Conservation (phyloP, 257 asterid genomes). For the Przewalskia tangutica region DNA sequence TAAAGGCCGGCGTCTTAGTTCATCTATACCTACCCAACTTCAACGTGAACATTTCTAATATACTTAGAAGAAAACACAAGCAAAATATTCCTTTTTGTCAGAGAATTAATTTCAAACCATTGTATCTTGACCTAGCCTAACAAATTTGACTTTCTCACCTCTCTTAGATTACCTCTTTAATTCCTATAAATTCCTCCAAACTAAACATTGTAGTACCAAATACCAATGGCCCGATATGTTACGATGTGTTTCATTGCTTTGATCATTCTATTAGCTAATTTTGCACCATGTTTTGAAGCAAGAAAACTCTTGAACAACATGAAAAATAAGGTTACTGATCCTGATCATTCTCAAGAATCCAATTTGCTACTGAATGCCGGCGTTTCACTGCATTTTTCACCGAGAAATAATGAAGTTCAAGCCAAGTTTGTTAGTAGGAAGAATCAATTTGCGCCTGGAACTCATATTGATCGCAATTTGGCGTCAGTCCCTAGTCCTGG, state of each 20-base stretch:
- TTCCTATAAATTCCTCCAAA: background rate
- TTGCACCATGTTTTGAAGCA: background rate
- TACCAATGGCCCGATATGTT: background rate
- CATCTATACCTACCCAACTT: background rate
- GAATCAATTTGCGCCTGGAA: background rate
- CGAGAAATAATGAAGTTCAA: background rate
- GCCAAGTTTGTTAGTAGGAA: background rate
- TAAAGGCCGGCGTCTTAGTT: background rate
- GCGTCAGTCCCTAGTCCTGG: conserved; percentile 12
- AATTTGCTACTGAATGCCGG: background rate
- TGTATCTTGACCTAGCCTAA: background rate
- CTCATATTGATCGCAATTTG: background rate
- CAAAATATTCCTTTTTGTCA: background rate
- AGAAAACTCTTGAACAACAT: background rate
- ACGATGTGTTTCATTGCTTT: background rate
- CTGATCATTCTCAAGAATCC: background rate
- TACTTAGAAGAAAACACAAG: background rate
- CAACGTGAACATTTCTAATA: background rate
- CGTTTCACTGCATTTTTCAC: background rate
- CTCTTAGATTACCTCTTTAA: background rate
- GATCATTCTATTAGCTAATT: background rate
- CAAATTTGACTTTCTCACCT: background rate
- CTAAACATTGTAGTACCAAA: background rate
- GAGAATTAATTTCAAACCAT: background rate
- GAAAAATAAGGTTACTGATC: background rate